Evolutionary conservation across 2,329 filamentous ascomycete genomes (phyloP), one percentile per base, ranked within the genome.

Genomic region (Cryphonectria nitschkei): DNA sequence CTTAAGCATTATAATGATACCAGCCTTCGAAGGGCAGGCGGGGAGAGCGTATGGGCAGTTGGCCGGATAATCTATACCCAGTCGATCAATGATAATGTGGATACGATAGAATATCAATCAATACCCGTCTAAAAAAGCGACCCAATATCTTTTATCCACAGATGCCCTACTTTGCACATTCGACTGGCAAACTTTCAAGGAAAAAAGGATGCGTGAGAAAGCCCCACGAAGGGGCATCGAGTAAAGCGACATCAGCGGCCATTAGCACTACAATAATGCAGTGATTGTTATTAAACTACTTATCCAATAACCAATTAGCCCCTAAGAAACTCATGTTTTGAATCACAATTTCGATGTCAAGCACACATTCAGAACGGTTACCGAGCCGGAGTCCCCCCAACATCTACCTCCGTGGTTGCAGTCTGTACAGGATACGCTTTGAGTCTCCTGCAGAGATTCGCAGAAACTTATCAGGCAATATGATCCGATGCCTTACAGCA

Each of bases 1-100:
- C 16, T 58, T 52, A 32, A 68, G 67, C 67, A 58, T 63, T 68
- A 68, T 68, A 68, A 63, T 68, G 67, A 68, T 68, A 68, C 67
- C 67, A 68, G 67, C 67, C 56, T 62, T 22, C 4, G 34, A 64
- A 52, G 39, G 68, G 63, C 62, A 50, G 62, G 50, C 67, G 60
- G 56, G 46, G 39, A 26, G 14, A 34, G 50, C 19, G 32, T 14
- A 3, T 58, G 65, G 50, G 65, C 50, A 68, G 67, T 50, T 68
- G 67, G 67, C 67, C 67, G 58, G 43, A 63, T 68, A 62, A 68
- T 68, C 16, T 61, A 68, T 68, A 68, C 67, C 58, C 67, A 68
- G 43, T 43, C 46, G 43, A 46, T 54, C 56, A 50, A 68, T 68
- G 67, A 68, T 68, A 68, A 68, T 68, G 67, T 54, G 67, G 56